These are phyloP conservation scores for Trichomonascaceae sp. DNA, from an alignment of 1,139 yeast species.

Conservation along the genomic window DNA sequence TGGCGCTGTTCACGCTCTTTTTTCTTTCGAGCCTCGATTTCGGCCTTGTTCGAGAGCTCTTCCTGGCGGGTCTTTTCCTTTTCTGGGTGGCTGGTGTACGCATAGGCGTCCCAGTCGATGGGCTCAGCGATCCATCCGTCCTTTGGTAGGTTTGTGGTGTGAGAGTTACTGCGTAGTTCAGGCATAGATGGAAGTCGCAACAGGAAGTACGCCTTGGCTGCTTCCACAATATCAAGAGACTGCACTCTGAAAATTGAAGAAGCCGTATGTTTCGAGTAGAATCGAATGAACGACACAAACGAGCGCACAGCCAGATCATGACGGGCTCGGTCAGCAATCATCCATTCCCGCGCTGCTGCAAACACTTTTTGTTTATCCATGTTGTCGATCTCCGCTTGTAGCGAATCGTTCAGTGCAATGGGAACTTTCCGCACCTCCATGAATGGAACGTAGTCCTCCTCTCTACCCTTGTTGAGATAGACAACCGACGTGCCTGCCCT, in stretches of 20 bases:
- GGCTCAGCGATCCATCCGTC: constrained; percentile 60
- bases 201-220: constrained; percentile 70
- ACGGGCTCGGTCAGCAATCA: constrained; percentile 58
- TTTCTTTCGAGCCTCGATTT: constrained; percentile 37
- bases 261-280: constrained; percentile 85
- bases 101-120: constrained; percentile 48
- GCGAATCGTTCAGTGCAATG: constrained; percentile 31
- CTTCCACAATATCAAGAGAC: constrained; percentile 54
- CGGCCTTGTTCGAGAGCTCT: constrained; percentile 37
- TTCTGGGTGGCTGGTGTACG: constrained; percentile 48
- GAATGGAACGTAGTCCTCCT: constrained; percentile 71
- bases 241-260: constrained; percentile 73
- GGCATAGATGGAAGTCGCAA: constrained; percentile 91
- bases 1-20: constrained; percentile 39
- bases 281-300: constrained; percentile 71
- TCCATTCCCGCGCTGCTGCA: constrained; percentile 37
- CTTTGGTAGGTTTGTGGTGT: constrained; percentile 27
- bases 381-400: constrained; percentile 5
- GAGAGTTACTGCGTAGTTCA: constrained; percentile 43
- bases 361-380: constrained; percentile 7
- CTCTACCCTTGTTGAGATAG: constrained; percentile 58
- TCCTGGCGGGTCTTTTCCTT: constrained; percentile 53
- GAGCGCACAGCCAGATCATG: constrained; percentile 72
- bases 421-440: constrained; percentile 60
- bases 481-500: constrained; percentile 68